These are phyloP conservation scores for Emericellopsis cladophorae DNA, from an alignment of 2,329 filamentous ascomycete species.

Conservation along the genomic window DNA sequence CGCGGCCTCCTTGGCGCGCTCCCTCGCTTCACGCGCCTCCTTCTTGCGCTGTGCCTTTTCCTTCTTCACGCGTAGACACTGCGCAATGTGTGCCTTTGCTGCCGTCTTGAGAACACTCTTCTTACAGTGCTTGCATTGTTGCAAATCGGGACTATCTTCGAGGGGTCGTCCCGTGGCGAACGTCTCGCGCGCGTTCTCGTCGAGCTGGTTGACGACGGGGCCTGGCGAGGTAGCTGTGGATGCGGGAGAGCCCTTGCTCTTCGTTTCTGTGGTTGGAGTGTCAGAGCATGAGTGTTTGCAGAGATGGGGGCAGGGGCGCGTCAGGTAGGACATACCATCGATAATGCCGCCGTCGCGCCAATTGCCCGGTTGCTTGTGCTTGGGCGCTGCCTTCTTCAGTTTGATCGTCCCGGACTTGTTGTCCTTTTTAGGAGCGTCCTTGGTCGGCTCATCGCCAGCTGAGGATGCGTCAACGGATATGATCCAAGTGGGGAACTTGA, in stretches of 20 bases:
- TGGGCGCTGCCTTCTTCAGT: constrained; percentile 49
- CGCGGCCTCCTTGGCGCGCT: constrained; percentile 51
- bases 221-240: constrained; percentile 33
- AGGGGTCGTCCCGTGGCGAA: constrained; percentile 75
- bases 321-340: constrained; percentile 34
- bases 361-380: constrained; percentile 54
- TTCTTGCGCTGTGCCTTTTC: constrained; percentile 70
- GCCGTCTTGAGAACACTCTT: constrained; percentile 68
- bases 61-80: constrained; percentile 75
- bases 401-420: constrained; percentile 41
- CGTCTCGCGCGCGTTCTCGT: constrained; percentile 62
- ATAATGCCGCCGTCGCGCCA: constrained; percentile 57
- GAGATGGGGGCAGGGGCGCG: no score
- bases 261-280: constrained; percentile 28
- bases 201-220: constrained; percentile 54
- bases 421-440: constrained; percentile 46
- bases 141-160: constrained; percentile 65
- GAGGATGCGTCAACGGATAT: no score
- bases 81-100: constrained; percentile 67
- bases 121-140: constrained; percentile 90
- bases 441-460: constrained; percentile 42
- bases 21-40: constrained; percentile 58
- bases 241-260: constrained; percentile 27
- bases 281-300: background rate
- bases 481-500: no score